Evolutionary conservation across 306 rosid genomes (phyloP), one percentile per base, ranked within the genome.

Genomic region (Crotalaria pallida): DNA sequence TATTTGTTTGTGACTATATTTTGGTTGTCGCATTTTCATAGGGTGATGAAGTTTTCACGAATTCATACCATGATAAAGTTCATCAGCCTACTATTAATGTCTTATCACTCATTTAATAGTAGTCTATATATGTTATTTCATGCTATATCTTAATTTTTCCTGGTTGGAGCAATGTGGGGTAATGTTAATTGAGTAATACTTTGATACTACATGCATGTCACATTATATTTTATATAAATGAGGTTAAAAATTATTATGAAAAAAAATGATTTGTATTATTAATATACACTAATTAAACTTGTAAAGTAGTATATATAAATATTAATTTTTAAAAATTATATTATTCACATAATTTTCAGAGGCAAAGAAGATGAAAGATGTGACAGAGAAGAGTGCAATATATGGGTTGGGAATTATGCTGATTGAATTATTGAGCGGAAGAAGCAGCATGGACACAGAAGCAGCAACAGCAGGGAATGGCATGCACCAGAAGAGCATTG

Each of bases 381-480:
- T 74, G 43, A 84, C 88, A 0, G 96, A 90, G 77, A 86, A 81
- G 81, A 82, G 87, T 65, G 96, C 89, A 34, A 68, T 91, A 9
- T 91, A 91, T 60, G 87, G 88, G 7, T 86, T 89, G 0, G 99
- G 99, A 17, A 69, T 89, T 3, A 43, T 86, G 65, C 53, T 94
- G 69, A 89, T 94, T 26, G 91, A 89, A 44, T 33, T 94, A 17
- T 73, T 94, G 55, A 91, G 96, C 50, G 99, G 99, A 10, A 94
- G 88, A 78, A 75, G 81, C n/a, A 76, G 87, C 1, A 50, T 55
- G 65, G 96, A 87, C 70, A n/a, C 43, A 21, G 90, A 90, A 70
- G 59, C 70, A 43, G 83, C 43, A 21, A 89, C 88, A 70, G 59
- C 70, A 43, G 83, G 88, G 0, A 55, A 29, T 36, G 74, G 73